These are phyloP conservation scores for Giardia muris DNA, from an alignment of 208 protist genomes.

Conservation along the genomic window DNA sequence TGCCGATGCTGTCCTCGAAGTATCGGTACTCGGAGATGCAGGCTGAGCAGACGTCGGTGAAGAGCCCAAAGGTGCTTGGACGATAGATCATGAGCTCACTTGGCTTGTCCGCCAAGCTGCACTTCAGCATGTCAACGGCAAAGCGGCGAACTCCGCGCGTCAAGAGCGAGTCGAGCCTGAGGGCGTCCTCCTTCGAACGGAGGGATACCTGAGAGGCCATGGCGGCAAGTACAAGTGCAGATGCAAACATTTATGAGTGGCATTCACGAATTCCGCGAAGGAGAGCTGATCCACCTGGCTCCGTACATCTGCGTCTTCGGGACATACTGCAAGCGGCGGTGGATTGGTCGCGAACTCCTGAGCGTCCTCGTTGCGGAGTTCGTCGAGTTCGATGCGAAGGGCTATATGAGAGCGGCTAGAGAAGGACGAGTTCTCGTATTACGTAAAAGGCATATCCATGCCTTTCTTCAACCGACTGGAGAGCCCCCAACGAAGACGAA, in stretches of 20 bases:
- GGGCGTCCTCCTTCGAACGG: background rate
- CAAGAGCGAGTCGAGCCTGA: background rate
- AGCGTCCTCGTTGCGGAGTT: background rate
- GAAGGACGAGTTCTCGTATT: background rate
- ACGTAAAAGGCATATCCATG: background rate
- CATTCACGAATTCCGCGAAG: too few relatives aligned
- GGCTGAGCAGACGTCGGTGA: background rate
- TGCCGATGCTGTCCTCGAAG: background rate
- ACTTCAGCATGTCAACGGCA: background rate
- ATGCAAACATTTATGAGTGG: too few relatives aligned
- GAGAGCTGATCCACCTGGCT: background rate
- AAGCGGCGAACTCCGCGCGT: background rate
- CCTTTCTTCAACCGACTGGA: background rate
- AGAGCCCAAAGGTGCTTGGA: background rate
- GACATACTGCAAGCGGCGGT: background rate
- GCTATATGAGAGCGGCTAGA: background rate
- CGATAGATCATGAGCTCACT: background rate
- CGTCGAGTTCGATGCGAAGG: background rate
- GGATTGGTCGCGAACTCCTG: background rate
- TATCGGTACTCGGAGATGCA: background rate
- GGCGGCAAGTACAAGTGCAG: too few relatives aligned
- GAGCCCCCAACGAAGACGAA: background rate
- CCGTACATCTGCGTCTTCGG: background rate
- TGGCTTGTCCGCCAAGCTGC: background rate
- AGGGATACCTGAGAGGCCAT: too few relatives aligned